Base-by-base conservation (phyloP, 495 filamentous ascomycete species). In the Xylaria cubensis region DNA sequence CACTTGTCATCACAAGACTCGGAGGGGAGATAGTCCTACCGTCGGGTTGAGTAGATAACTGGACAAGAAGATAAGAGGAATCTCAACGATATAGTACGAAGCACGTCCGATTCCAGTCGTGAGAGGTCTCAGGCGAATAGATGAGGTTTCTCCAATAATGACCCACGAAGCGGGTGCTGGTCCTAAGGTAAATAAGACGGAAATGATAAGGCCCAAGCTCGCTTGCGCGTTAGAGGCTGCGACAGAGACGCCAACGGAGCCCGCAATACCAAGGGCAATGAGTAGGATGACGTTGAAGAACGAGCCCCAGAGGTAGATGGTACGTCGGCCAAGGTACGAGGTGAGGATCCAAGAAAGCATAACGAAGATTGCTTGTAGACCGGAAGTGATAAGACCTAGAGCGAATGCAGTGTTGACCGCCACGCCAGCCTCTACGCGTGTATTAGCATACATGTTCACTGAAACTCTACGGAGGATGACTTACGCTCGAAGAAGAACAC, bases 121-220 rank as follows among this genome's bases (percentile, higher is more conserved):
- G 59, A 89, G 78, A 50, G 86, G 84, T 58, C 87, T 78, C 59
- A 88, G 86, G 70, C 87, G 87, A 76, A 89, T 82, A 69, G 87
- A 80, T 46, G 88, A 86, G 63, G 87, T 89, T 76, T 89, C 87
- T 44, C 84, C 86, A 71, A 90, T 89, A 71, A 88, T 86, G 78
- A 86, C 84, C 82, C 83, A 89, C 62, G 87, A 87, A 64, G 83
- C 83, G 68, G 87, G 87, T 39, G 83, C 87, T 26, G 83, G 85
- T 71, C 84, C 85, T 69, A 86, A 78, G 69, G 80, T 81, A 78
- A 87, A 89, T 53, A 85, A 78, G 72, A 89, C 83, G 65, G 86
- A 88, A 74, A 89, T 79, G 74, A 89, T 88, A 15, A 89, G 77
- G 67, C 87, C 87, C 41, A 89, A 79, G 44, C 84, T 85, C 34